phyloP scores from a whole-genome alignment of 805 yeast species.

The Hanseniaspora lindneri region DNA sequence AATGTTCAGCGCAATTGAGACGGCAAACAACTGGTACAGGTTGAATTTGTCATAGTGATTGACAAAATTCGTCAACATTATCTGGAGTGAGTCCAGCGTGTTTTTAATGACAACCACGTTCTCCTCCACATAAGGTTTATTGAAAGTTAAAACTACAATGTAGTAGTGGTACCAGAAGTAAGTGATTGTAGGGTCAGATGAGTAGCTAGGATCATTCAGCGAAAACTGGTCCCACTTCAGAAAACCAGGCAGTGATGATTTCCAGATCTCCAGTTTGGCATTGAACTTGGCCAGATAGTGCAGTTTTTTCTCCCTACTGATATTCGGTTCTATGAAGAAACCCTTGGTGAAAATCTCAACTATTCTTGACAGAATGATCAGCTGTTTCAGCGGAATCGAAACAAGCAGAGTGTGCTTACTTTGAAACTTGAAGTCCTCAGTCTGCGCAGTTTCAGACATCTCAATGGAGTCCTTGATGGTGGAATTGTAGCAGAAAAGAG shows the following conservation, averaged over 20 bases:
- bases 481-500: slow-evolving; percentile 44
- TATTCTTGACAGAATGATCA: slow-evolving; percentile 34
- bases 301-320: slow-evolving; percentile 27
- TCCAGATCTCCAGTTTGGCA: slow-evolving; percentile 42
- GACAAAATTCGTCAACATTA: slow-evolving; percentile 24
- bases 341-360: slow-evolving; percentile 30
- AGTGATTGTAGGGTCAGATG: slow-evolving; percentile 41
- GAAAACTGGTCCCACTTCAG: slow-evolving; percentile 38
- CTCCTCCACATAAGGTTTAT: slow-evolving; percentile 46
- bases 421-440: slow-evolving; percentile 43
- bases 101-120: slow-evolving; percentile 26
- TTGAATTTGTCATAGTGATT: slow-evolving; percentile 21
- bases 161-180: slow-evolving; percentile 48
- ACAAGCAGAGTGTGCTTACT: slow-evolving; percentile 27
- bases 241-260: slow-evolving; percentile 37
- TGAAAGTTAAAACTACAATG: slow-evolving; percentile 45
- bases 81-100: slow-evolving; percentile 25
- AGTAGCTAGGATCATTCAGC: slow-evolving; percentile 34
- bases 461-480: slow-evolving; percentile 49
- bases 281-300: slow-evolving; percentile 35
- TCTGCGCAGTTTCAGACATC: slow-evolving; percentile 50
- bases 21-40: slow-evolving; percentile 28
- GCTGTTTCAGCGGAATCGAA: slow-evolving; percentile 32
- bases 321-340: slow-evolving; percentile 28
- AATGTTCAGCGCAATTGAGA: slow-evolving; percentile 27